phyloP scores from a whole-genome alignment of 345 rosid species.

The Aurinia saxatilis region DNA sequence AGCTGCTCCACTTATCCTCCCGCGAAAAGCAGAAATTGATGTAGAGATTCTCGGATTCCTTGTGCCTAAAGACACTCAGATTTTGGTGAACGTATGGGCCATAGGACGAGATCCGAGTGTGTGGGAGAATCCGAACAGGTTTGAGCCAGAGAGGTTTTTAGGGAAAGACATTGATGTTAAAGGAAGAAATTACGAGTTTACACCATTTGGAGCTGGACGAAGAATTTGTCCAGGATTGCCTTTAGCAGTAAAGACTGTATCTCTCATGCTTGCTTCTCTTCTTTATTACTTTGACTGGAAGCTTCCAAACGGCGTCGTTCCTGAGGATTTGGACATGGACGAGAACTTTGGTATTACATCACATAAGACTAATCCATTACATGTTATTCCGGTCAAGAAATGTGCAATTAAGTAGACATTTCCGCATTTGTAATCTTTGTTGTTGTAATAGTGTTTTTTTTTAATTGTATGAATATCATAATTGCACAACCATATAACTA shows the following conservation, averaged over 20 bases:
- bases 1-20: too few species aligned
- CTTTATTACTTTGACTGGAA: slow-evolving; percentile 43
- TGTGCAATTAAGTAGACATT: neutral
- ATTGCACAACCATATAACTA: too few species aligned
- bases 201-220: too few species aligned
- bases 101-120: too few species aligned
- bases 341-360: slow-evolving; percentile 26
- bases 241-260: slow-evolving; percentile 29
- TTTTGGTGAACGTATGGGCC: slow-evolving; percentile 33
- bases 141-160: slow-evolving; percentile 31
- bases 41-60: too few species aligned
- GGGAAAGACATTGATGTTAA: slow-evolving; percentile 17
- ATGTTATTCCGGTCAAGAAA: slow-evolving; percentile 18
- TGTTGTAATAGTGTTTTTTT: too few species aligned
- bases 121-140: slow-evolving; percentile 20
- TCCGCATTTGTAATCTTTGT: too few species aligned
- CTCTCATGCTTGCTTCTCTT: slow-evolving; percentile 37
- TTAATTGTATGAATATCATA: too few species aligned
- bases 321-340: slow-evolving; percentile 35
- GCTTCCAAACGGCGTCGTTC: slow-evolving; percentile 21
- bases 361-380: slow-evolving; percentile 28
- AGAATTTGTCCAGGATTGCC: slow-evolving; percentile 36
- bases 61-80: slow-evolving; percentile 29
- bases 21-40: too few species aligned
- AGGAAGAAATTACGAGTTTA: too few species aligned